These are phyloP conservation scores for Vachellia pachyceras DNA, from an alignment of 306 rosid species.

Conservation along the genomic window DNA sequence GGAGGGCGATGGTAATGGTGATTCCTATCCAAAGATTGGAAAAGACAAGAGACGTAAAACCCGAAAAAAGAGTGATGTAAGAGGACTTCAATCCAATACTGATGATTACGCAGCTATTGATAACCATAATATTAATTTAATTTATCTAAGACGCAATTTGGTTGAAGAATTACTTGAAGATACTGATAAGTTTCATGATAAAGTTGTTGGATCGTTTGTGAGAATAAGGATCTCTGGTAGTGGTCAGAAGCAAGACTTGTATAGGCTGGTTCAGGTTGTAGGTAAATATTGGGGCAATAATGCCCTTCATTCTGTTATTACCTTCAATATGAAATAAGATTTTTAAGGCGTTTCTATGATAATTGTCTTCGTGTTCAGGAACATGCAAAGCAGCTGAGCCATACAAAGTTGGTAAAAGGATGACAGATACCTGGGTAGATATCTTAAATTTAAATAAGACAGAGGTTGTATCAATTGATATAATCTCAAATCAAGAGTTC, in stretches of 20 bases:
- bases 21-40: slow-evolving; percentile 55
- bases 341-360: neutral
- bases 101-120: slow-evolving; percentile 98
- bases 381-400: slow-evolving; percentile 94
- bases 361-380: slow-evolving; percentile 65
- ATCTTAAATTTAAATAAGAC: slow-evolving; percentile 97
- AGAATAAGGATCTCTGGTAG: slow-evolving; percentile 97
- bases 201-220: slow-evolving; percentile 85
- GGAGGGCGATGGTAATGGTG: slow-evolving; percentile 79
- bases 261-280: slow-evolving; percentile 96
- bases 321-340: slow-evolving; percentile 32
- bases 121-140: slow-evolving; percentile 85
- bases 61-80: slow-evolving; percentile 78
- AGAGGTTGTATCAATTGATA: slow-evolving; percentile 88
- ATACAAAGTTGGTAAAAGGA: slow-evolving; percentile 97
- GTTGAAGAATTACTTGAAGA: slow-evolving; percentile 91
- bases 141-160: slow-evolving; percentile 90
- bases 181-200: slow-evolving; percentile 72
- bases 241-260: slow-evolving; percentile 98
- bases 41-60: slow-evolving; percentile 82
- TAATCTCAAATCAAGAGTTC: slow-evolving; percentile 98
- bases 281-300: slow-evolving; percentile 62
- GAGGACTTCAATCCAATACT: slow-evolving; percentile 79
- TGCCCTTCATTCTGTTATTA: slow-evolving; percentile 31
- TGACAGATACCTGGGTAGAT: slow-evolving; percentile 78